Base-by-base conservation (phyloP, 1,139 yeast species). In the Saccharomyces hybrid region DNA sequence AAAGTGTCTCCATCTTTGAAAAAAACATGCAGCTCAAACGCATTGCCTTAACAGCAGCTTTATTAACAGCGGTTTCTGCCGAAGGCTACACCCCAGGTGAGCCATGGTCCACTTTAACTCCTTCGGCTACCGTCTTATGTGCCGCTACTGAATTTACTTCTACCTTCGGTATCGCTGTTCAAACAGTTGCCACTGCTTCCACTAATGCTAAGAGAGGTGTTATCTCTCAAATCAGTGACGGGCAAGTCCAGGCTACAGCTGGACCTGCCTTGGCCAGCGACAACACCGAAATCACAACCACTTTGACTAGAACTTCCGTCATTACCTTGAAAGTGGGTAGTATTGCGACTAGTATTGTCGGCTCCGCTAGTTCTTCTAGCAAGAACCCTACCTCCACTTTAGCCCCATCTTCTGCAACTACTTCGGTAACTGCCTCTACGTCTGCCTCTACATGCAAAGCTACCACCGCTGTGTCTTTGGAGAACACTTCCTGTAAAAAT, bases 401-500 rank as follows among this genome's bases (percentile, higher is more conserved):
- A 20, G 23, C 23, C 23, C 23, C 23, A 20, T 20, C 23, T 3
- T 20, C 23, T 3, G 23, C 23, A 3, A 20, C 4, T 20, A 20
- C 23, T 20, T 20, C 23, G 23, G 4, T 3, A 20, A 3, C 23
- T 3, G 4, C 23, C 23, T 20, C 23, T 20, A 20, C 23, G 23
- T 20, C 23, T 20, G 23, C 59, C 31, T 50, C 55, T 44, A 38
- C 59, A 38, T 38, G 61, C 28, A 42, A 61, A 13, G 46, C 58
- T 8, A 42, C 54, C 27, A 57, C 60, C 52, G 49, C 47, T 16
- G 57, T 53, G 47, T 51, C 49, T 71, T 54, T 78, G 74, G 58
- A 63, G 50, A 73, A 71, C 4, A 54, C 73, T 73, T 59, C 78
- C 70, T 84, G 91, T 72, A 68, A 71, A 56, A 70, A 78, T 57